A percentile compares a stretch with the other conserved stretches of the same genome.
These are phyloP conservation scores for Annulohypoxylon stygium DNA, from an alignment of 495 filamentous ascomycete genomes.

Conservation along the genomic window DNA sequence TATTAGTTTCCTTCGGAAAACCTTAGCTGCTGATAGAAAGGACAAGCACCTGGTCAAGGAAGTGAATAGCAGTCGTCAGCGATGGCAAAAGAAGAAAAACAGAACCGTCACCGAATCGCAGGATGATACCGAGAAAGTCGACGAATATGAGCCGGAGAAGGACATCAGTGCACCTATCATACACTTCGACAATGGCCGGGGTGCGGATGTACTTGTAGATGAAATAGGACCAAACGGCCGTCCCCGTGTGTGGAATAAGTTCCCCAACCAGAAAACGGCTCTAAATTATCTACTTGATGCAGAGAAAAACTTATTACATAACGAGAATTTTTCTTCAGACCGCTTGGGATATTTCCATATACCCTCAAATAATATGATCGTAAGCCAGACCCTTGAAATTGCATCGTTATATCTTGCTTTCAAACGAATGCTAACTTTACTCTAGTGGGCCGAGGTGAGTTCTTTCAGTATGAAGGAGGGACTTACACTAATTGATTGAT, in stretches of 20 bases:
- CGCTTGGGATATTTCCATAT: constrained; percentile 43
- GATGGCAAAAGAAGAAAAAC: constrained; percentile 11
- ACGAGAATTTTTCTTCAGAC: neutral
- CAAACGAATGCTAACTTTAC: neutral
- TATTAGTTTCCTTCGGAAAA: constrained; percentile 40
- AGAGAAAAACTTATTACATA: neutral
- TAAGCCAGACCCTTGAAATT: constrained; percentile 19
- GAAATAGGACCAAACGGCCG: neutral
- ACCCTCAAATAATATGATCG: constrained; percentile 47
- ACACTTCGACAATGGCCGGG: constrained; percentile 15
- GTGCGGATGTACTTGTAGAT: neutral
- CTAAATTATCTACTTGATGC: constrained; percentile 1
- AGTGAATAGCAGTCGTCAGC: neutral
- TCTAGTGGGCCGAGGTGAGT: constrained; percentile 46
- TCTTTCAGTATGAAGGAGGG: neutral
- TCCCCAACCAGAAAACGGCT: constrained; percentile 42
- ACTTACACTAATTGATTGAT: neutral
- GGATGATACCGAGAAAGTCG: neutral
- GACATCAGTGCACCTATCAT: constrained; percentile 39
- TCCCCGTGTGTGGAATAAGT: constrained; percentile 24
- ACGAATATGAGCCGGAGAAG: constrained; percentile 30
- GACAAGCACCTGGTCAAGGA: constrained; percentile 19
- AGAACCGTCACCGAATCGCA: too few relatives aligned
- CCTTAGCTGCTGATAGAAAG: constrained; percentile 21
- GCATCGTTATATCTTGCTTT: neutral